Conservation (phyloP, 306 rosid genomes). For the Dryas drummondii region DNA sequence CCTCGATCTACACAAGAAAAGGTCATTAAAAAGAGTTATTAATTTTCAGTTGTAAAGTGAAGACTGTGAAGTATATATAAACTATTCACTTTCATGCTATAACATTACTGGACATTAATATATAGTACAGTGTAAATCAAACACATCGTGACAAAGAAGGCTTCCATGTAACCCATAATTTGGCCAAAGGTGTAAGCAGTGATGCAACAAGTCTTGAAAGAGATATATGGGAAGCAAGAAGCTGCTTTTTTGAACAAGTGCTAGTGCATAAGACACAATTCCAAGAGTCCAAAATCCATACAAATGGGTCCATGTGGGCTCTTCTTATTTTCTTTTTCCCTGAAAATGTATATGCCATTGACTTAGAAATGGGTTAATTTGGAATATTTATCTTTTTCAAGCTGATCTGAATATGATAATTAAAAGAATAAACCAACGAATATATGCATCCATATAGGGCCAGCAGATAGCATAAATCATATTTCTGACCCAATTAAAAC, state of each 20-base stretch:
- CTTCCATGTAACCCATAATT: background rate
- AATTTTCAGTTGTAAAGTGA: background rate
- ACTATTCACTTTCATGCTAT: background rate
- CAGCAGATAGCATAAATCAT: background rate
- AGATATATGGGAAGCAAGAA: background rate
- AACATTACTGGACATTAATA: background rate
- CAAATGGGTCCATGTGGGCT: background rate
- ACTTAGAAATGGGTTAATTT: background rate
- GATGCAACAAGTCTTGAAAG: background rate
- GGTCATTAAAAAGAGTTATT: too few relatives aligned
- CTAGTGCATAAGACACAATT: background rate
- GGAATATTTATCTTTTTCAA: background rate
- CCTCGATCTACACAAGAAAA: background rate
- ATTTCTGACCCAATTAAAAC: background rate
- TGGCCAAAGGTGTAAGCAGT: background rate
- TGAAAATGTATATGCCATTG: background rate
- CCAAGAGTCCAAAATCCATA: background rate
- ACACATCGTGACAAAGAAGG: background rate
- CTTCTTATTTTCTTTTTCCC: background rate
- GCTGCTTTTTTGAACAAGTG: constrained; percentile 1
- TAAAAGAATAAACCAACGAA: background rate
- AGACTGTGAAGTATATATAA: background rate
- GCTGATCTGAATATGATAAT: background rate
- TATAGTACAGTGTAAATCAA: background rate
- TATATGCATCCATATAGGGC: background rate